Conservation (phyloP, 306 rosid genomes). For the Acmispon strigosus region DNA sequence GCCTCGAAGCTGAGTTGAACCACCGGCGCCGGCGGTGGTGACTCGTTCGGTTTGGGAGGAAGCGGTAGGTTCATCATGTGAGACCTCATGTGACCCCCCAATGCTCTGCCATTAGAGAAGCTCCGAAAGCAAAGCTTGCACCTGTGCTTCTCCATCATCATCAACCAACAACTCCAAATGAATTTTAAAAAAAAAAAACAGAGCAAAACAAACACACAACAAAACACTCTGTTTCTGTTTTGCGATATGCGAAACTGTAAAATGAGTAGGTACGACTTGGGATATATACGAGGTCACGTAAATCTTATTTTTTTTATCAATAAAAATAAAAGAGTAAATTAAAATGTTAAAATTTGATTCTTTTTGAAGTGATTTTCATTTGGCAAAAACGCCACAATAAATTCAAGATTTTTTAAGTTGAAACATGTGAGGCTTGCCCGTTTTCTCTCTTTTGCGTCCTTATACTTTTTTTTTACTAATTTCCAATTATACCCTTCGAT, state of each 20-base stretch:
- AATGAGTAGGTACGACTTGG: constrained; percentile 15
- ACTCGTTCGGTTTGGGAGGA: constrained; percentile 34
- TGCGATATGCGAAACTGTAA: constrained; percentile 12
- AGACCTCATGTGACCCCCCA: constrained; percentile 99
- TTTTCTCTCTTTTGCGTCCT: constrained; percentile 25
- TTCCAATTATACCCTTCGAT: constrained; percentile 34
- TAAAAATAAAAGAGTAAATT: neutral
- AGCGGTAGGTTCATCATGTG: constrained; percentile 75
- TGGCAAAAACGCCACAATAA: constrained; percentile 18
- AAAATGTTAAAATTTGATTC: no score
- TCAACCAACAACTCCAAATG: neutral
- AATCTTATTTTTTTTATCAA: neutral
- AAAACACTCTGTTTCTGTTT: constrained; percentile 8
- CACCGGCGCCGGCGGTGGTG: neutral
- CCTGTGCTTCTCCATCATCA: constrained; percentile 67
- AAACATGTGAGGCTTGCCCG: constrained; percentile 53
- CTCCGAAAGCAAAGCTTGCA: constrained; percentile 67
- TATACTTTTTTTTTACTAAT: neutral
- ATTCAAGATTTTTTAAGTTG: constrained; percentile 21
- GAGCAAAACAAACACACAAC: constrained; percentile 1
- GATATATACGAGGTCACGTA: constrained; percentile 12
- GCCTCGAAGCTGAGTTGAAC: constrained; percentile 41
- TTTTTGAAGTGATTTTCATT: constrained; percentile 1
- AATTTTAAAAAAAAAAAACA: constrained; percentile 12
- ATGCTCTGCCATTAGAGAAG: constrained; percentile 87